phyloP scores from a whole-genome alignment of 352 stramenopile genomes.

The Albugo candida region DNA sequence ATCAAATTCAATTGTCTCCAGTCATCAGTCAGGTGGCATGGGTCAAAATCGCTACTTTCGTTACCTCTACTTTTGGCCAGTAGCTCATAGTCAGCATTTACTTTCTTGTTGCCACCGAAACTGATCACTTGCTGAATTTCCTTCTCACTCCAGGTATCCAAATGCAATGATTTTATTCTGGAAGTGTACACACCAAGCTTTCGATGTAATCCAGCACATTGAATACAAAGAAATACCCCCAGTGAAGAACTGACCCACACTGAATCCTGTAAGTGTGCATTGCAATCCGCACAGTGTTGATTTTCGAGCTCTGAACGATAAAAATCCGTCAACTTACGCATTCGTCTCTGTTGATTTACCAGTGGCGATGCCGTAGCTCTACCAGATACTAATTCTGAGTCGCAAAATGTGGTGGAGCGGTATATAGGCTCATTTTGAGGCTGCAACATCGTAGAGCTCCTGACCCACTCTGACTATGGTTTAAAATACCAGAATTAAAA shows the following conservation, averaged over 20 bases:
- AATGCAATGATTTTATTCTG: constrained; percentile 55
- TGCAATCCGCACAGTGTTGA: constrained; percentile 65
- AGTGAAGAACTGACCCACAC: constrained; percentile 90
- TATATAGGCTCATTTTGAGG: no score
- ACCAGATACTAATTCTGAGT: no score
- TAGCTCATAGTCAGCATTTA: constrained; percentile 12
- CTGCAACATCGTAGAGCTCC: no score
- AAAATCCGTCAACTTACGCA: no score
- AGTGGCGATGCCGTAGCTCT: no score
- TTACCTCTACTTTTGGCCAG: neutral
- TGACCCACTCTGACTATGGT: no score
- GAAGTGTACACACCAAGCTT: constrained; percentile 91
- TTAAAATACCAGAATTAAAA: no score
- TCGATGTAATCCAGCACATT: constrained; percentile 88
- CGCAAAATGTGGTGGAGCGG: no score
- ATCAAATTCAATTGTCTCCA: neutral
- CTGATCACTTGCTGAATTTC: constrained; percentile 41
- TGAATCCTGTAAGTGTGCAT: constrained; percentile 37
- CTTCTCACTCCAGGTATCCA: constrained; percentile 58
- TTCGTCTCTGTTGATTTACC: no score
- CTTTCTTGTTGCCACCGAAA: constrained; percentile 38
- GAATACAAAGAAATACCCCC: constrained; percentile 88
- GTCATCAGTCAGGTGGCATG: neutral
- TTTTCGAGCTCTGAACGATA: constrained; percentile 17
- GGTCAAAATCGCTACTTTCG: neutral